Conservation (phyloP, 306 rosid genomes). For the Malus fusca region DNA sequence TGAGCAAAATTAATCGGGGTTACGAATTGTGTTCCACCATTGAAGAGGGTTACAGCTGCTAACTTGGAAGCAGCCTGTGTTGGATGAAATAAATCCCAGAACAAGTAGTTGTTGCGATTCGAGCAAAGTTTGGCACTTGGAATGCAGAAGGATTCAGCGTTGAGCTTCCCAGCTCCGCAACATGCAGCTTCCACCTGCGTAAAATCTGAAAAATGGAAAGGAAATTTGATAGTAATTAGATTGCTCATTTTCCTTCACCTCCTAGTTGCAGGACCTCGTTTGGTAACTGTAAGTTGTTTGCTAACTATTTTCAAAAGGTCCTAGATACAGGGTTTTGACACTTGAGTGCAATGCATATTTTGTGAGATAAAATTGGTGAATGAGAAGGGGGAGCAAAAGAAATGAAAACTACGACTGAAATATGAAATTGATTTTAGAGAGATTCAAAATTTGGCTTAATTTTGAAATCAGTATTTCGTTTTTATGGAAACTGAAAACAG, state of each 20-base stretch:
- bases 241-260: background rate
- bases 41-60: constrained; percentile 9
- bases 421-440: too few relatives aligned
- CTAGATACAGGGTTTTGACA: too few relatives aligned
- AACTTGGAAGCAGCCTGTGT: constrained; percentile 19
- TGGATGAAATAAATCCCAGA: constrained; percentile 30
- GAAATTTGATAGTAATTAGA: background rate
- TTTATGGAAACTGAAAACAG: too few relatives aligned
- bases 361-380: too few relatives aligned
- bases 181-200: constrained; percentile 16
- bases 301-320: too few relatives aligned
- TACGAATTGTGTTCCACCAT: constrained; percentile 13
- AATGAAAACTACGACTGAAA: too few relatives aligned
- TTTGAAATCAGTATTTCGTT: too few relatives aligned
- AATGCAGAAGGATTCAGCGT: constrained; percentile 11
- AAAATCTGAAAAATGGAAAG: background rate
- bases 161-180: constrained; percentile 23
- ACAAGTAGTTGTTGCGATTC: background rate
- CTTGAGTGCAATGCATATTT: too few relatives aligned
- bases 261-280: too few relatives aligned
- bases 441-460: too few relatives aligned
- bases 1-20: constrained; percentile 19
- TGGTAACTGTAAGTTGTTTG: too few relatives aligned
- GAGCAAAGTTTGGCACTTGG: background rate
- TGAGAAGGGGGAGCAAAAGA: too few relatives aligned